These are phyloP conservation scores for Apiospora saccharicola DNA, from an alignment of 2,329 filamentous ascomycete species.

Conservation along the genomic window DNA sequence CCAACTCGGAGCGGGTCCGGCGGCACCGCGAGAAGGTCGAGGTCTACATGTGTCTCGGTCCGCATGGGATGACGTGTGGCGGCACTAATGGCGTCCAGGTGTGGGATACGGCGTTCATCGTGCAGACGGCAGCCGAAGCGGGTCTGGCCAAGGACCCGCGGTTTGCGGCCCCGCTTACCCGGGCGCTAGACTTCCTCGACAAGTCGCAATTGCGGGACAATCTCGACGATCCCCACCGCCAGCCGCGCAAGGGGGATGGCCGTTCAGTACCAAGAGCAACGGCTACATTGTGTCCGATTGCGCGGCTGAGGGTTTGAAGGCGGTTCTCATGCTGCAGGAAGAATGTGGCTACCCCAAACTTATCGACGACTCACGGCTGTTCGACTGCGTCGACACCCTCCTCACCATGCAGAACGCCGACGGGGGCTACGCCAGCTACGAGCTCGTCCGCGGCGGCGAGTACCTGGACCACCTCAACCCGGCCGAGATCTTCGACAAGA, in stretches of 20 bases:
- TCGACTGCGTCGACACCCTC: neutral
- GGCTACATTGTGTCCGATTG: conserved; percentile 1
- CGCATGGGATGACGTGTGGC: neutral
- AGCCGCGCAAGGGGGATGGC: conserved; percentile 3
- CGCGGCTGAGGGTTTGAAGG: neutral
- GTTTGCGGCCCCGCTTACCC: neutral
- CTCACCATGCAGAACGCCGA: neutral
- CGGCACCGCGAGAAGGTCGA: neutral
- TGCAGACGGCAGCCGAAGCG: neutral
- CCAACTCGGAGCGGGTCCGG: neutral
- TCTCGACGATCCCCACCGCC: neutral
- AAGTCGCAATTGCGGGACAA: neutral
- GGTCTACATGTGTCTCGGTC: neutral
- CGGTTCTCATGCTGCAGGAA: neutral
- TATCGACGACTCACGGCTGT: neutral
- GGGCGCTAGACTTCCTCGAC: neutral
- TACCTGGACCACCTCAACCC: neutral
- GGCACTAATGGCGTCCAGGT: neutral
- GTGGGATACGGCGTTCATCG: neutral
- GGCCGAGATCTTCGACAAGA: conserved; percentile 8
- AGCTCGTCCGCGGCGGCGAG: neutral
- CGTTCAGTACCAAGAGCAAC: neutral
- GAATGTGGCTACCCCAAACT: neutral
- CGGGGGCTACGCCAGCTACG: conserved; percentile 1
- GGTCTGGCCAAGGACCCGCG: neutral